These are phyloP conservation scores for Blepharisma japonicum DNA, from an alignment of 73 alveolate species.

Conservation along the genomic window DNA sequence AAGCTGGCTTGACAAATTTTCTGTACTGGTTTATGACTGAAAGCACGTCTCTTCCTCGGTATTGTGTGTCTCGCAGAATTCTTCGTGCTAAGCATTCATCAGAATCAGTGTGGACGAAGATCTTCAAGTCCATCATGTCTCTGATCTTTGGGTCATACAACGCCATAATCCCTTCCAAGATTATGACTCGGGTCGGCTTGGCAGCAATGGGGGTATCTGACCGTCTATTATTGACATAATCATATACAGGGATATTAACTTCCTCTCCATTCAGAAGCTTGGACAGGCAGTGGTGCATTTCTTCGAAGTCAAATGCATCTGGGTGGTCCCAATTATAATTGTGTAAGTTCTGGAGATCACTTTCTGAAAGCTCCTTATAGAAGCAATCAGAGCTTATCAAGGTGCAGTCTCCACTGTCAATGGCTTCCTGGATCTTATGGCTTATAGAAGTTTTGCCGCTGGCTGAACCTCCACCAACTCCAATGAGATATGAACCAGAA, in stretches of 20 bases:
- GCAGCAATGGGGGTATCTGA: constrained; percentile 32
- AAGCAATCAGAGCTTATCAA: constrained; percentile 11
- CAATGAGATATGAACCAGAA: constrained; percentile 8
- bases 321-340: constrained; percentile 92
- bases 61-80: constrained; percentile 84
- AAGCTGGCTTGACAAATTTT: constrained; percentile 92
- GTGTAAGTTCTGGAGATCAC: not conserved
- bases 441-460: constrained; percentile 27
- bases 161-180: constrained; percentile 97
- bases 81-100: constrained; percentile 94
- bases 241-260: constrained; percentile 86
- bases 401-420: not conserved
- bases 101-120: constrained; percentile 49
- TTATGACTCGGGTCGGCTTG: constrained; percentile 81
- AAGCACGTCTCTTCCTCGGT: constrained; percentile 93
- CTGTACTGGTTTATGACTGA: constrained; percentile 83
- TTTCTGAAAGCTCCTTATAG: constrained; percentile 12
- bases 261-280: constrained; percentile 44
- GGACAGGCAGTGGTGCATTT: constrained; percentile 35
- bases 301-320: constrained; percentile 82
- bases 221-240: constrained; percentile 70
- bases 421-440: not conserved
- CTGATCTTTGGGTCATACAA: constrained; percentile 80
- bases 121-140: constrained; percentile 35
- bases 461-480: constrained; percentile 31